Percentiles rank a stretch among this genome's conserved stretches.
These are phyloP conservation scores for Calendula officinalis DNA, from an alignment of 129 eudicot species.

Conservation along the genomic window DNA sequence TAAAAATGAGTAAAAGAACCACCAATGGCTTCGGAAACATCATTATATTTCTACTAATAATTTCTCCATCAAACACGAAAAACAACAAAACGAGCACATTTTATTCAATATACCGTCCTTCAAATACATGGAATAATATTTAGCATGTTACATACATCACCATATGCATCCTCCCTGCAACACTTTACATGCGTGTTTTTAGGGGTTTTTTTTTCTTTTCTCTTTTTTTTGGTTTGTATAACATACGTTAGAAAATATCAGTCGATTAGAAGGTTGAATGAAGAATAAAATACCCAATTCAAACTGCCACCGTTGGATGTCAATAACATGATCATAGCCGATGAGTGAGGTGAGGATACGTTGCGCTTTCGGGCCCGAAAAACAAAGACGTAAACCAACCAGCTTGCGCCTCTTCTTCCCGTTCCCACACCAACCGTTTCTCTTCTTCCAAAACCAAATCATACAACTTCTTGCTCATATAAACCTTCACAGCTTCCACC, in stretches of 20 bases:
- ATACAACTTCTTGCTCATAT: slow-evolving; percentile 64
- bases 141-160: slow-evolving; percentile 26
- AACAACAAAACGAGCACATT: slow-evolving; percentile 6
- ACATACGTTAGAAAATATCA: slow-evolving; percentile 13
- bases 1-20: too few species aligned
- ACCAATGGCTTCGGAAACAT: too few species aligned
- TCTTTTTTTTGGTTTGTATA: slow-evolving; percentile 12
- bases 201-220: background rate
- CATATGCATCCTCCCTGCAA: slow-evolving; percentile 27
- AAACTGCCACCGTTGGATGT: slow-evolving; percentile 17
- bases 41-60: too few species aligned
- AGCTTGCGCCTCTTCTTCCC: slow-evolving; percentile 36
- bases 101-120: slow-evolving; percentile 26
- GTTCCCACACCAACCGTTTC: slow-evolving; percentile 41
- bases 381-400: slow-evolving; percentile 69
- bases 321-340: slow-evolving; percentile 43
- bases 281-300: slow-evolving; percentile 13
- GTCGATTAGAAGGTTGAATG: slow-evolving; percentile 18
- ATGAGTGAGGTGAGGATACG: slow-evolving; percentile 66
- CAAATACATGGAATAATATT: slow-evolving; percentile 34
- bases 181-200: slow-evolving; percentile 30
- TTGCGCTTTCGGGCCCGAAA: slow-evolving; percentile 40
- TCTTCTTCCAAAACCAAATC: slow-evolving; percentile 65
- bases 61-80: background rate
- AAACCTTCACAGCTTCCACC: slow-evolving; percentile 67